Evolutionary conservation across 2,329 filamentous ascomycete species (phyloP).

Genomic region (Xylariaceae sp.): DNA sequence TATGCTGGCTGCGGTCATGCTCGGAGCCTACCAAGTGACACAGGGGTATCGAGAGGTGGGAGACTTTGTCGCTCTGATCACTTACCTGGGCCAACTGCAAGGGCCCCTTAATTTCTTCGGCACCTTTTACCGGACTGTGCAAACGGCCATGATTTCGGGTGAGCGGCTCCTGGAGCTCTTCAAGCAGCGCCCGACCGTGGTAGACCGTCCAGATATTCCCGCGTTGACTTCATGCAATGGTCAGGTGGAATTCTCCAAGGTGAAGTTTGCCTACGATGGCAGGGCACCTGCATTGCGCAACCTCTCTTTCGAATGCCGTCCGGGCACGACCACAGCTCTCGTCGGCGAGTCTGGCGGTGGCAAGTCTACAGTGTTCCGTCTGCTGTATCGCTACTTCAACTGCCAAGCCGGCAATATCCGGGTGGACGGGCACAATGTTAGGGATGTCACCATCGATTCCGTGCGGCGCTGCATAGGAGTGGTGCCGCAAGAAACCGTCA

Average conservation of each 20-base stretch:
- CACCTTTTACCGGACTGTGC: constrained; percentile 91
- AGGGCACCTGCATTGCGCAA: constrained; percentile 80
- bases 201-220: constrained; percentile 64
- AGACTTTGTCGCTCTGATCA: constrained; percentile 66
- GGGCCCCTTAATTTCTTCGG: constrained; percentile 82
- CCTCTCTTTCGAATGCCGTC: constrained; percentile 76
- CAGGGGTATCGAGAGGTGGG: constrained; percentile 60
- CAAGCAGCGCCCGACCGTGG: constrained; percentile 88
- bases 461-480: constrained; percentile 87
- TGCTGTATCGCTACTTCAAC: constrained; percentile 97
- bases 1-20: constrained; percentile 63
- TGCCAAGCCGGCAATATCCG: constrained; percentile 71
- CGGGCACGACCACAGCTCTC: constrained; percentile 90
- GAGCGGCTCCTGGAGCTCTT: constrained; percentile 93
- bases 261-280: constrained; percentile 84
- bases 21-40: constrained; percentile 72
- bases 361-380: constrained; percentile 92
- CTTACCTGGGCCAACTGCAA: constrained; percentile 75
- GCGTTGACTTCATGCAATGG: constrained; percentile 66
- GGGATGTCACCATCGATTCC: constrained; percentile 88
- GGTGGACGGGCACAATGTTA: constrained; percentile 78
- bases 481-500: constrained; percentile 90
- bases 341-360: constrained; percentile 96
- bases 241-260: constrained; percentile 79
- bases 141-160: constrained; percentile 95